phyloP scores from a whole-genome alignment of 768 basidiomycete genomes.

The Leccinum pellstonianum region DNA sequence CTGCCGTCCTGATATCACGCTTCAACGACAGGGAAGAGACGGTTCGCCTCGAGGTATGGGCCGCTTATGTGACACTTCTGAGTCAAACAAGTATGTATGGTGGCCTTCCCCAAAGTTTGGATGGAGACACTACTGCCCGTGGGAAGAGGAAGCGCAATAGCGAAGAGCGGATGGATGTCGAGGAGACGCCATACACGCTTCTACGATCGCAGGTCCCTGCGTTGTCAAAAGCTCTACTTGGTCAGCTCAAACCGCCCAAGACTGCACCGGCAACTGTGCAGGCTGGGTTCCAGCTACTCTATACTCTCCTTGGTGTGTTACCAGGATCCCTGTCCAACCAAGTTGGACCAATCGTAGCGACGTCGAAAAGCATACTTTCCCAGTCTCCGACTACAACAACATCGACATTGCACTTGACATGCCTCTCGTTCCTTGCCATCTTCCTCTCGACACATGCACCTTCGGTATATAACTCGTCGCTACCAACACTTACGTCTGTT shows the following conservation, averaged over 20 bases:
- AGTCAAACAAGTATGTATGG: constrained; percentile 84
- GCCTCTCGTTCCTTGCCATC: constrained; percentile 79
- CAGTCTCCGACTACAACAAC: constrained; percentile 73
- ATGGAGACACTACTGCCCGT: constrained; percentile 43
- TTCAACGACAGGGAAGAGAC: constrained; percentile 96
- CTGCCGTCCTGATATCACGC: constrained; percentile 85
- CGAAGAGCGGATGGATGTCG: constrained; percentile 70
- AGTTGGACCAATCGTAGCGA: constrained; percentile 59
- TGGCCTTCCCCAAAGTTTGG: constrained; percentile 53
- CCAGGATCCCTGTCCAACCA: constrained; percentile 80
- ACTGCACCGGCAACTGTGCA: constrained; percentile 76
- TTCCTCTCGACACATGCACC: constrained; percentile 74
- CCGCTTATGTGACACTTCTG: constrained; percentile 77
- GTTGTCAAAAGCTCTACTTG: constrained; percentile 77
- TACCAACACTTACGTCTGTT: constrained; percentile 69
- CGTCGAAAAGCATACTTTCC: constrained; percentile 61
- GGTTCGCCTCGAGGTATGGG: constrained; percentile 90
- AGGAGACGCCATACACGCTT: constrained; percentile 69
- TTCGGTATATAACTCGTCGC: constrained; percentile 52
- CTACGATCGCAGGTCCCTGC: constrained; percentile 74
- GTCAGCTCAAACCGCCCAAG: constrained; percentile 82
- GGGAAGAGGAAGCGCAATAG: constrained; percentile 79
- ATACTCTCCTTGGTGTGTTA: constrained; percentile 73
- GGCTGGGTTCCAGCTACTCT: constrained; percentile 79
- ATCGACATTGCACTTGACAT: constrained; percentile 78